phyloP scores from a whole-genome alignment of 441 rosid species.

The Euphorbia neoarborescens region DNA sequence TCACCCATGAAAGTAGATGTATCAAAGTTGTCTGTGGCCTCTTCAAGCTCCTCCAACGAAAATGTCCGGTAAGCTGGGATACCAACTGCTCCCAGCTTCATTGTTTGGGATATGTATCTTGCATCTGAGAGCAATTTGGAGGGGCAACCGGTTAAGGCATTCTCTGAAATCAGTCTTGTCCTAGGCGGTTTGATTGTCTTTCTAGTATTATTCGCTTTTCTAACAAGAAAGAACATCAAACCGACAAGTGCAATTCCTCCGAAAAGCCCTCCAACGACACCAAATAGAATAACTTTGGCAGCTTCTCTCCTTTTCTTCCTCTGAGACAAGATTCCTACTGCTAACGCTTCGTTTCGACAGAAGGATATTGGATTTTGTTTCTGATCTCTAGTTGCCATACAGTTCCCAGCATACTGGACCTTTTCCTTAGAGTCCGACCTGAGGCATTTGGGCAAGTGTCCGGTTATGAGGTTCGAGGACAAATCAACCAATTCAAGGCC shows the following conservation, averaged over 20 bases:
- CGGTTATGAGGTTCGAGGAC: constrained; percentile 77
- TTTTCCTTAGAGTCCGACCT: constrained; percentile 38
- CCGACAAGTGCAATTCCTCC: constrained; percentile 46
- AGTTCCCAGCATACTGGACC: constrained; percentile 51
- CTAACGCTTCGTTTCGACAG: constrained; percentile 81
- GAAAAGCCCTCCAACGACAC: constrained; percentile 48
- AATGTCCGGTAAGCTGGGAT: constrained; percentile 77
- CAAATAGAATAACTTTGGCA: constrained; percentile 39
- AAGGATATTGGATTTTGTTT: constrained; percentile 58
- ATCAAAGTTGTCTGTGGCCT: constrained; percentile 74
- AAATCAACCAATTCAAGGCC: constrained; percentile 55
- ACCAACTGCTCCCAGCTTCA: constrained; percentile 79
- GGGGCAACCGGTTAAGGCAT: constrained; percentile 67
- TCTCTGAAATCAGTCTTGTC: constrained; percentile 55
- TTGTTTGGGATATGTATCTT: constrained; percentile 83
- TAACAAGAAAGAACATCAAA: constrained; percentile 37
- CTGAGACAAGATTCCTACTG: constrained; percentile 70
- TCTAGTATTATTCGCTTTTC: constrained; percentile 30
- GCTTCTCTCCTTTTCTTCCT: constrained; percentile 29
- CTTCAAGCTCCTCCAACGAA: constrained; percentile 77
- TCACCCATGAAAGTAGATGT: constrained; percentile 85
- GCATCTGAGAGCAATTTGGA: constrained; percentile 77
- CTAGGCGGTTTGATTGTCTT: constrained; percentile 29
- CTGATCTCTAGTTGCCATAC: constrained; percentile 42
- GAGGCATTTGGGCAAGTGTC: constrained; percentile 64